Base-by-base conservation (phyloP, 805 yeast species). In the Soucietia sequanensis region DNA sequence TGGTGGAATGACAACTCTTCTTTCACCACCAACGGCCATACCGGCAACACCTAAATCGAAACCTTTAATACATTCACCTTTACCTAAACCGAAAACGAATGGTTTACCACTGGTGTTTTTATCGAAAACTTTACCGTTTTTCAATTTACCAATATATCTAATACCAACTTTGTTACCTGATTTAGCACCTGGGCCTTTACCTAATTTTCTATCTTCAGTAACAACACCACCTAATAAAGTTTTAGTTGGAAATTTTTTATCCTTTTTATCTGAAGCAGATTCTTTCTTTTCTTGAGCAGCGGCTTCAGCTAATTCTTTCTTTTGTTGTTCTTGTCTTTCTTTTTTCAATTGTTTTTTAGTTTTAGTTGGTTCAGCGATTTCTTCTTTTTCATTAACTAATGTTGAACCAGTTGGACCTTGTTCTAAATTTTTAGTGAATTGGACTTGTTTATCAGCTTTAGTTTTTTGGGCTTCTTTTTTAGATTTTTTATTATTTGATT, bases 21-120 rank as follows among this genome's bases (percentile, higher is more conserved):
- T 90, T 77, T 93, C 99, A 60, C 98, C 98, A 57, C 96, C 96
- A 59, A 87, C 95, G 38, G 95, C 81, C 97, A 93, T 90, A 62
- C 98, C 98, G 40, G 91, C 89, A 54, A 93, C 93, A 76, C 99
- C 99, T 56, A 91, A 77, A 62, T 93, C 99, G 87, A 96, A 93
- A 47, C 98, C 99, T 67, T 87, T 87, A 75, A 93, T 93, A 51
- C 95, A 97, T 70, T 93, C 99, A 60, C 98, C 99, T 64, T 84
- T 85, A 56, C 99, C 99, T 52, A 93, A 77, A 44, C 78, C 79
- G 69, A 93, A 93, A 46, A 69, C 67, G 66, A 93, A 93, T 57
- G 99, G 99, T 74, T 88, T 91, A 56, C 99, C 99, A 47, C 82
- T 76, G 51, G 96, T 88, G 81, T 93, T 93, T 68, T 91, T 90